Evolutionary conservation across 1,284 basidiomycete genomes (phyloP).

Genomic region (Sutorius eximius): DNA sequence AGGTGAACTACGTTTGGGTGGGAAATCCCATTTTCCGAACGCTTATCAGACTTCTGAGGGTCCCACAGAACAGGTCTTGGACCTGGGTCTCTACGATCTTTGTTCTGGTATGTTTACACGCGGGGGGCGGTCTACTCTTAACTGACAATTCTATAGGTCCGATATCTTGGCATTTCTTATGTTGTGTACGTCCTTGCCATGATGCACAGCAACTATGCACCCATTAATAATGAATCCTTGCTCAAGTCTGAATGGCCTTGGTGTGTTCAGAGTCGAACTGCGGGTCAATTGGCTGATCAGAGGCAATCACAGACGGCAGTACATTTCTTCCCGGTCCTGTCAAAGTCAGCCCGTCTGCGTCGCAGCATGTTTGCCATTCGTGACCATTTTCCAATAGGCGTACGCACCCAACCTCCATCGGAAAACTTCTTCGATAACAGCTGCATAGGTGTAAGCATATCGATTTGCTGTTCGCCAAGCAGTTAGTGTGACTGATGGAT

Average conservation of each 20-base stretch:
- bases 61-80: slow-evolving; percentile 6
- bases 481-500: not conserved
- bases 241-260: not conserved
- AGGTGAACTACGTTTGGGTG: slow-evolving; percentile 22
- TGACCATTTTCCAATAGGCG: not conserved
- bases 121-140: not conserved
- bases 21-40: no score
- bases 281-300: not conserved
- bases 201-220: not conserved
- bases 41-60: not conserved
- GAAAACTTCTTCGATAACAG: not conserved
- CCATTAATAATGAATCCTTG: not conserved
- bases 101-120: slow-evolving; percentile 1
- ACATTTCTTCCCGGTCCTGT: not conserved
- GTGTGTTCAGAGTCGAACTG: not conserved
- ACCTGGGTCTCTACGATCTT: slow-evolving; percentile 9
- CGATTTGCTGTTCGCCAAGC: fast-evolving
- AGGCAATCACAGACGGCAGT: not conserved
- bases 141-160: slow-evolving; percentile 3
- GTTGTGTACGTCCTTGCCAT: slow-evolving; percentile 5
- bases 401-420: not conserved
- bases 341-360: not conserved
- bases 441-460: slow-evolving; percentile 13
- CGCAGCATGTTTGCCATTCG: not conserved
- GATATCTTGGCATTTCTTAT: slow-evolving; percentile 13